Conservation (phyloP, 371 early-diverging fungal genomes). For the Chytridium lagenaria region DNA sequence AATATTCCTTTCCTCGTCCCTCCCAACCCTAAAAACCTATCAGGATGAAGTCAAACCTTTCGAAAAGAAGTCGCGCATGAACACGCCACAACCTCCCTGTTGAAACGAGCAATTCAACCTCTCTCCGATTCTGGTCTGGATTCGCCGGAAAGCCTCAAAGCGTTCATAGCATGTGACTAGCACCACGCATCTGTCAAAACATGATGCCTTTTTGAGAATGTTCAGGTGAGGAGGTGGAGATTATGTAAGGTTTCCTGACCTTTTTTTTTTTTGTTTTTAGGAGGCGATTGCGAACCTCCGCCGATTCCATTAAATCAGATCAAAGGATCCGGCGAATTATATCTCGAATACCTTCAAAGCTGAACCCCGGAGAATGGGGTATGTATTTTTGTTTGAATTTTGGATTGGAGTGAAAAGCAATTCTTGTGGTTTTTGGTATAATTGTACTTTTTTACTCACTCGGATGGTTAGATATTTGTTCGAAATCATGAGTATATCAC, state of each 20-base stretch:
- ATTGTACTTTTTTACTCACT: no score
- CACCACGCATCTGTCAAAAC: no score
- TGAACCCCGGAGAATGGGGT: constrained; percentile 53
- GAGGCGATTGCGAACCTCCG: background rate
- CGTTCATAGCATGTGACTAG: no score
- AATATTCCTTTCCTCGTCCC: no score
- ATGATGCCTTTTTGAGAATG: no score
- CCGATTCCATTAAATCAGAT: constrained; percentile 47
- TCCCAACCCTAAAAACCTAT: no score
- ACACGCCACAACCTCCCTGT: constrained; percentile 33
- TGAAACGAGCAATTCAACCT: constrained; percentile 19
- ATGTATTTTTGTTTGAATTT: no score
- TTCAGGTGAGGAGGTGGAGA: background rate
- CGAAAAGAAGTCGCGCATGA: constrained; percentile 51
- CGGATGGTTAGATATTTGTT: constrained; percentile 1
- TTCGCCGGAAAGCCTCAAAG: background rate
- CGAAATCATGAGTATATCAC: constrained; percentile 30
- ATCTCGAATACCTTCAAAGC: constrained; percentile 45
- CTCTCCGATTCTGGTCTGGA: background rate
- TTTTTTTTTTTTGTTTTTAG: background rate
- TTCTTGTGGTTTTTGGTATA: no score
- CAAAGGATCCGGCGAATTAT: constrained; percentile 47
- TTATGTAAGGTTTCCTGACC: background rate
- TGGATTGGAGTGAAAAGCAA: no score
- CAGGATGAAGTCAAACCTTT: constrained; percentile 44